Evolutionary conservation across 352 stramenopile species (phyloP), one percentile per base, ranked within the genome.

Genomic region (Phytophthora boehmeriae): DNA sequence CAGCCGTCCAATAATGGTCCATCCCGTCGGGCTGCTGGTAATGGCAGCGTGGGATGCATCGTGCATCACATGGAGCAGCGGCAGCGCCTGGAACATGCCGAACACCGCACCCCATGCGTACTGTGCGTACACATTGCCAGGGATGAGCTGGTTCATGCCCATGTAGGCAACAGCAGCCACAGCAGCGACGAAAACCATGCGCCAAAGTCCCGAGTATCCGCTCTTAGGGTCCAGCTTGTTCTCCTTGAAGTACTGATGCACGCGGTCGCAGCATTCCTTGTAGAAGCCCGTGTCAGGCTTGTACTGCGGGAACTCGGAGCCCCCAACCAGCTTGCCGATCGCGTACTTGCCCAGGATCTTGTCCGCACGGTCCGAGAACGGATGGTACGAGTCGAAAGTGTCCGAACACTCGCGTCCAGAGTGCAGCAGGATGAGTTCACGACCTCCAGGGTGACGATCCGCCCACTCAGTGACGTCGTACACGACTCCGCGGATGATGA

Each of bases 401-500:
- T 95, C 83, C 10, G 86, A 89, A 74, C 80, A 91, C 73, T 96
- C 88, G 48, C 89, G 82, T 3, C 87, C 88, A 0, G 86, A 74
- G 65, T 93, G 83, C 47, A 96, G 71, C 48, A 91, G 57, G 57
- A 95, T 83, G 57, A 94, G 79, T 58, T 97, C 88, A 13, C 71
- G 59, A 16, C 90, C 90, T 66, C 87, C 88, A 38, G 90, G 87
- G 69, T 97, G 88, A 30, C 81, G 80, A 66, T 95, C 81, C 10
- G 78, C 85, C 86, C 86, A 96, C 58, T 80, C 77, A 10, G 92
- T 97, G n/a, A 98, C 89, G 57, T 98, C 91, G 75, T 98, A 98
- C n/a, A 98, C 91, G 44, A 93, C 88, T 59, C 89, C 88, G 64
- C 90, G 86, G 62, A 98, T 88, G 41, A 99, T 97, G 46, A 99